Evolutionary conservation across 176 grass and related monocot species (phyloP).

Genomic region (Avena eriantha): DNA sequence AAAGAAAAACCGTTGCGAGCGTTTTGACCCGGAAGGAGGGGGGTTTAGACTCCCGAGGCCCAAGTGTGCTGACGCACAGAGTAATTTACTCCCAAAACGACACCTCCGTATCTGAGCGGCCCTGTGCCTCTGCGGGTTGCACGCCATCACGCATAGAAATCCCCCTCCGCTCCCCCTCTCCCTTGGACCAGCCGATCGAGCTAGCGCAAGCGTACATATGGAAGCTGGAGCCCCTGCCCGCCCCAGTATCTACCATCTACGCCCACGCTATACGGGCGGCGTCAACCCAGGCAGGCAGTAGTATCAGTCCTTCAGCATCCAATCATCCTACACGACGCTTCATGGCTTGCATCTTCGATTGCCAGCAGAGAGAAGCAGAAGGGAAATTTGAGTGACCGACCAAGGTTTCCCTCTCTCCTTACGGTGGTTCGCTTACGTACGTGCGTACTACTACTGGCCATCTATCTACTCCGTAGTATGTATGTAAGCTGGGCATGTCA

Average conservation of each 20-base stretch:
- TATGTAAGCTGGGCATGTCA: constrained; percentile 37
- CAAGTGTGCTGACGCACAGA: constrained; percentile 32
- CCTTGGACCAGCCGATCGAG: constrained; percentile 31
- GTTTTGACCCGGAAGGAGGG: constrained; percentile 29
- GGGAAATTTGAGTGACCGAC: not conserved
- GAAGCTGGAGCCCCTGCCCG: not conserved
- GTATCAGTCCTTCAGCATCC: not conserved
- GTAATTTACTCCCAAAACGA: constrained; percentile 56
- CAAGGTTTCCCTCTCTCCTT: not conserved
- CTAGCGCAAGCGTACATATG: constrained; percentile 33
- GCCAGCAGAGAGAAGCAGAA: not conserved
- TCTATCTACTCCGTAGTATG: not conserved
- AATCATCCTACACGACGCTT: not conserved
- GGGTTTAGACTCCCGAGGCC: constrained; percentile 43
- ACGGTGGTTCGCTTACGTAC: not conserved
- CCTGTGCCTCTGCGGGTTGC: constrained; percentile 20
- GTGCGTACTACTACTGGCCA: not conserved
- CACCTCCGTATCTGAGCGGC: constrained; percentile 58
- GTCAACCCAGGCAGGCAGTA: not conserved
- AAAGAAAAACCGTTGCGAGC: constrained; percentile 7
- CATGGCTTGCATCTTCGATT: not conserved
- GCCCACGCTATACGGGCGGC: not conserved
- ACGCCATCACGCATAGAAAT: constrained; percentile 30
- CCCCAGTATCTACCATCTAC: not conserved
- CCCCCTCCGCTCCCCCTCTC: not conserved